Evolutionary conservation across 192 early-diverging fungal species (phyloP).

Genomic region (Mortierella claussenii): DNA sequence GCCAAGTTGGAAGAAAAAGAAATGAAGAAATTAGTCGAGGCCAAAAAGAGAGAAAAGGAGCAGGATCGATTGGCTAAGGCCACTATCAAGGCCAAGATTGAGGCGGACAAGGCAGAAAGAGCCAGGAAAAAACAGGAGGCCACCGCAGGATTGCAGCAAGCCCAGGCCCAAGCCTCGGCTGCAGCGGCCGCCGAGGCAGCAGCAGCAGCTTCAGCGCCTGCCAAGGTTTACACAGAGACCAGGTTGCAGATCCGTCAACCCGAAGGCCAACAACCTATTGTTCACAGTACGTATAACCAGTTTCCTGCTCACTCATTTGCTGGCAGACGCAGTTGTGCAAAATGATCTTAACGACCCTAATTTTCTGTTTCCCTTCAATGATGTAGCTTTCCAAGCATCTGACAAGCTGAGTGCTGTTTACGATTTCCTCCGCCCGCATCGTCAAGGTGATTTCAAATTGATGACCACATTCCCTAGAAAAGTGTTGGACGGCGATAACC

Average conservation of each 20-base stretch:
- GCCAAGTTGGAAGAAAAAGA: conserved; percentile 77
- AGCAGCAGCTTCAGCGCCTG: conserved; percentile 30
- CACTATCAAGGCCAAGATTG: conserved; percentile 83
- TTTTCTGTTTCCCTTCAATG: neutral
- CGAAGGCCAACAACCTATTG: conserved; percentile 49
- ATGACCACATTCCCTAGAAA: conserved; percentile 79
- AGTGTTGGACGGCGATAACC: conserved; percentile 67
- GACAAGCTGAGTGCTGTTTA: conserved; percentile 71
- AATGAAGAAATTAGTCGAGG: conserved; percentile 77
- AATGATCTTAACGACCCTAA: too few relatives aligned
- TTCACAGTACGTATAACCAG: conserved; percentile 19
- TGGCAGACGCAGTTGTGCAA: too few relatives aligned
- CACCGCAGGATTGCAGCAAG: conserved; percentile 5
- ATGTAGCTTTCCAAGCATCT: conserved; percentile 66
- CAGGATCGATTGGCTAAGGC: conserved; percentile 77
- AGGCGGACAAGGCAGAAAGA: conserved; percentile 80
- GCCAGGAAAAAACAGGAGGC: conserved; percentile 66
- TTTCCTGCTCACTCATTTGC: too few relatives aligned
- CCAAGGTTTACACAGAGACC: conserved; percentile 79
- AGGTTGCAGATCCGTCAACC: conserved; percentile 79
- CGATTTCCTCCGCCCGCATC: conserved; percentile 61
- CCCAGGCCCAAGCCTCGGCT: conserved; percentile 26
- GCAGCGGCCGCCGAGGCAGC: conserved; percentile 37
- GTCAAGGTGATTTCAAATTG: conserved; percentile 67
- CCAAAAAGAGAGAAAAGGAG: conserved; percentile 82